phyloP scores from a whole-genome alignment of 352 stramenopile species.

The Phytophthora cactorum region DNA sequence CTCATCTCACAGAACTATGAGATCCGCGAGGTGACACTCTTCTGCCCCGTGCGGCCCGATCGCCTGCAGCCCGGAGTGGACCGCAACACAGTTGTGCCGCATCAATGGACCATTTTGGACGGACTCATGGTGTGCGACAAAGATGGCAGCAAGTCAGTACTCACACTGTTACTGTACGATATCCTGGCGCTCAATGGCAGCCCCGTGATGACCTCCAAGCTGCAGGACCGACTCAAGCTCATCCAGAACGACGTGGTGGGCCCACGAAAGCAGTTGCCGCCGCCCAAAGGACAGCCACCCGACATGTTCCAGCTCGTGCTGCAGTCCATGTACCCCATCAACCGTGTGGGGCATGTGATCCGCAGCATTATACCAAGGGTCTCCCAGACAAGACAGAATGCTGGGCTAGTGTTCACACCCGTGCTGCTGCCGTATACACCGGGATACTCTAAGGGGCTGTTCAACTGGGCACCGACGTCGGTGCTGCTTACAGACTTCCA shows the following conservation, averaged over 20 bases:
- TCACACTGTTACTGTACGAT: slow-evolving; percentile 86
- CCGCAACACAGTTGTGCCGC: slow-evolving; percentile 70
- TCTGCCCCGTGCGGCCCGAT: slow-evolving; percentile 79
- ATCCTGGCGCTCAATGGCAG: slow-evolving; percentile 86
- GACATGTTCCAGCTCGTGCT: slow-evolving; percentile 86
- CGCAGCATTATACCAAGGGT: slow-evolving; percentile 76
- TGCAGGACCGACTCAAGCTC: slow-evolving; percentile 88
- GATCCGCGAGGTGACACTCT: slow-evolving; percentile 79
- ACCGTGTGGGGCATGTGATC: slow-evolving; percentile 79
- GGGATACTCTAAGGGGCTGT: slow-evolving; percentile 78
- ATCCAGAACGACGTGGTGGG: slow-evolving; percentile 91
- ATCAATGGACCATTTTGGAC: slow-evolving; percentile 91
- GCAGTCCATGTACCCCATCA: slow-evolving; percentile 86
- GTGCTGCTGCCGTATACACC: slow-evolving; percentile 82
- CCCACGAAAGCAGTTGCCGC: slow-evolving; percentile 74
- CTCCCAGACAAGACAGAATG: slow-evolving; percentile 78
- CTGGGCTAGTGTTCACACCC: slow-evolving; percentile 79
- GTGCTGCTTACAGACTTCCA: slow-evolving; percentile 79
- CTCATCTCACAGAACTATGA: slow-evolving; percentile 87
- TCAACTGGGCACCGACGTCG: slow-evolving; percentile 67
- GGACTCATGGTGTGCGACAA: slow-evolving; percentile 85
- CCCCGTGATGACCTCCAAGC: slow-evolving; percentile 84
- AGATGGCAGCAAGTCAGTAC: slow-evolving; percentile 68
- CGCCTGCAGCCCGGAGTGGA: slow-evolving; percentile 77
- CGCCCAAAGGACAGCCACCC: slow-evolving; percentile 77